Conservation (phyloP, 345 rosid species). For the Erucastrum elatum region DNA sequence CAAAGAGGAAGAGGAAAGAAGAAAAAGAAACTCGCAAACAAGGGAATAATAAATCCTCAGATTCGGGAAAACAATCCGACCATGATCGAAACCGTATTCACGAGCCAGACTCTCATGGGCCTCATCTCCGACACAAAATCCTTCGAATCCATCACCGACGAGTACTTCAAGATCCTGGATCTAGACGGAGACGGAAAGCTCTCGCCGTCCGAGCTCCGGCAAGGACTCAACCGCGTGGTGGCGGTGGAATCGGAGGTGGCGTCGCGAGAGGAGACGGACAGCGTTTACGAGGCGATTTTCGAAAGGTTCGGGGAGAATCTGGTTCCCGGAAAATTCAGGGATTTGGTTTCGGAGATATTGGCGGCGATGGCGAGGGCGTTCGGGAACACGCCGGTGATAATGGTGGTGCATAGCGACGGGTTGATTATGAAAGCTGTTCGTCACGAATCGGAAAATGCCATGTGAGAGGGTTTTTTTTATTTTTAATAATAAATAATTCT, state of each 20-base stretch:
- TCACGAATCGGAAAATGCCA: slow-evolving; percentile 38
- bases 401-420: slow-evolving; percentile 49
- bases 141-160: slow-evolving; percentile 36
- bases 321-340: slow-evolving; percentile 28
- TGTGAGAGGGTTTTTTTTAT: slow-evolving; percentile 44
- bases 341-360: slow-evolving; percentile 49
- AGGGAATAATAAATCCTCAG: background rate
- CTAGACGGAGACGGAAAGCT: slow-evolving; percentile 43
- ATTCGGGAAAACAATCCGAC: background rate
- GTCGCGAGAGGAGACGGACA: slow-evolving; percentile 22
- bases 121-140: slow-evolving; percentile 41
- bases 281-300: slow-evolving; percentile 38
- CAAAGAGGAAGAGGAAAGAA: background rate
- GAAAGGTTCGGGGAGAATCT: slow-evolving; percentile 51
- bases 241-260: slow-evolving; percentile 38
- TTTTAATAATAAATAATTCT: too few relatives aligned
- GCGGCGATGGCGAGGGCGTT: slow-evolving; percentile 55
- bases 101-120: slow-evolving; percentile 42
- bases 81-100: slow-evolving; percentile 47
- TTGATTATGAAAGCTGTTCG: slow-evolving; percentile 57
- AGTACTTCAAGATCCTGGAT: slow-evolving; percentile 46
- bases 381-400: slow-evolving; percentile 45
- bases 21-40: slow-evolving; percentile 20
- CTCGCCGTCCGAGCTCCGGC: slow-evolving; percentile 36
- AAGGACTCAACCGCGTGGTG: slow-evolving; percentile 40